Percentiles rank a stretch among this genome's conserved stretches.
Evolutionary conservation across 768 basidiomycete genomes (phyloP).

Genomic region (Trametes maxima): DNA sequence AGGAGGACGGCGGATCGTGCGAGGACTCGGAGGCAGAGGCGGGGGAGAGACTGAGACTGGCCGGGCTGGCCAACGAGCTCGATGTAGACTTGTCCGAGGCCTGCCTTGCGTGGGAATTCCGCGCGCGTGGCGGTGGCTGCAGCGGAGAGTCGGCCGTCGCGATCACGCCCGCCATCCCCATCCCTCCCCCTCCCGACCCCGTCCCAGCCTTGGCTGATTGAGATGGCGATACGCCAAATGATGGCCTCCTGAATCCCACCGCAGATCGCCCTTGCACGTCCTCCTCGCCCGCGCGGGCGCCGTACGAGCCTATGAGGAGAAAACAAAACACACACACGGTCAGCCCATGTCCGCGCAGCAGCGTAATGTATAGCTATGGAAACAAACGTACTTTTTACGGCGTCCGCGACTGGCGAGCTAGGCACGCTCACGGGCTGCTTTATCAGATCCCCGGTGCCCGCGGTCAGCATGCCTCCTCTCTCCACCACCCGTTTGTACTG

Average conservation of each 20-base stretch:
- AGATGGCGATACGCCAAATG: neutral
- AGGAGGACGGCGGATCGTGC: conserved; percentile 28
- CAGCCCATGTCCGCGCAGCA: neutral
- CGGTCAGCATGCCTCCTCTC: neutral
- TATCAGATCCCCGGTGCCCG: conserved; percentile 9
- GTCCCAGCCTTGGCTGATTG: conserved; percentile 1
- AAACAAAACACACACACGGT: neutral
- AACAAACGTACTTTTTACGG: conserved; percentile 16
- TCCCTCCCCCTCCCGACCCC: neutral
- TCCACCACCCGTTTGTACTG: conserved; percentile 18
- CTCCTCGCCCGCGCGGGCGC: too few species aligned
- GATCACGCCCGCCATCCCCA: neutral
- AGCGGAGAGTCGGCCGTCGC: neutral
- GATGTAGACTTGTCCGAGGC: conserved; percentile 13
- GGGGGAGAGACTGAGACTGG: conserved; percentile 10
- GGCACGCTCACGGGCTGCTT: conserved; percentile 23
- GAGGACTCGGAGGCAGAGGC: conserved; percentile 16
- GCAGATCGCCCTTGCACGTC: neutral
- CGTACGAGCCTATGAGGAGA: neutral
- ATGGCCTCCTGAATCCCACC: conserved; percentile 11
- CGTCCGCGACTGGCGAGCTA: conserved; percentile 21
- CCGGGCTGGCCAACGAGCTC: conserved; percentile 6
- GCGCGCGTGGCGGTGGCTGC: conserved; percentile 15
- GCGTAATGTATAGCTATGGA: conserved; percentile 10
- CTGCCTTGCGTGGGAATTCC: conserved; percentile 23